Percentiles rank a stretch among this genome's conserved stretches.
Conservation (phyloP, 768 basidiomycete species). For the Ephemerocybe angulata region DNA sequence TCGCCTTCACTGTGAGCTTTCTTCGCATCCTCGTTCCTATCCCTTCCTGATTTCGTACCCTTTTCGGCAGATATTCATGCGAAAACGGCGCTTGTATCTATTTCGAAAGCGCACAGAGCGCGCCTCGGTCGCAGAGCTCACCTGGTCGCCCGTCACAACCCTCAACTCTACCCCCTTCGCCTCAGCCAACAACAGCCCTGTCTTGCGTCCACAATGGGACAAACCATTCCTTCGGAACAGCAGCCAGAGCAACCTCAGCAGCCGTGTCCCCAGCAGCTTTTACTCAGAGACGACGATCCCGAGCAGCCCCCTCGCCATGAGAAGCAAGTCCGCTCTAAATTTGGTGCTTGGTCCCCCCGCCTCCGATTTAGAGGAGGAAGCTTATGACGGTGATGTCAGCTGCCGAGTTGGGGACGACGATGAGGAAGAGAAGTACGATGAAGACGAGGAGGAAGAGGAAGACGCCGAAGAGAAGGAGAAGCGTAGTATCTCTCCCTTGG, state of each 20-base stretch:
- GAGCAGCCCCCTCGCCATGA: not conserved
- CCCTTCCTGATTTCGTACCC: not conserved
- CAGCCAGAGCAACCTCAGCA: not conserved
- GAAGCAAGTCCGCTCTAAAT: not conserved
- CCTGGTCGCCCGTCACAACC: constrained; percentile 1
- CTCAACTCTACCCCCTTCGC: constrained; percentile 1
- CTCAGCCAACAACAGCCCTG: not conserved
- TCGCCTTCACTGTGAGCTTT: not conserved
- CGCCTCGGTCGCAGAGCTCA: not conserved
- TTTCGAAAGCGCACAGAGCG: not conserved
- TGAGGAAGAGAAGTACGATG: not conserved
- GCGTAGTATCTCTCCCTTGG: constrained; percentile 1
- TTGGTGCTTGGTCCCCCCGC: no score
- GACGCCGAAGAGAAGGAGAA: not conserved
- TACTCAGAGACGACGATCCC: not conserved
- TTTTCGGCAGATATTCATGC: not conserved
- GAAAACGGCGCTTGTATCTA: not conserved
- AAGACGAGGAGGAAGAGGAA: not conserved
- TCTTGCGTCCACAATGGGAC: no score
- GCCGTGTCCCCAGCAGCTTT: not conserved
- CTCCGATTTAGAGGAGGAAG: no score
- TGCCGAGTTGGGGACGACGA: no score
- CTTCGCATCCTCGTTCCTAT: not conserved
- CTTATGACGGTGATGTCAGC: no score
- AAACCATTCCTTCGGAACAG: not conserved